Base-by-base conservation (phyloP, 164 flowering plant genomes). In the Aristolochia californica region DNA sequence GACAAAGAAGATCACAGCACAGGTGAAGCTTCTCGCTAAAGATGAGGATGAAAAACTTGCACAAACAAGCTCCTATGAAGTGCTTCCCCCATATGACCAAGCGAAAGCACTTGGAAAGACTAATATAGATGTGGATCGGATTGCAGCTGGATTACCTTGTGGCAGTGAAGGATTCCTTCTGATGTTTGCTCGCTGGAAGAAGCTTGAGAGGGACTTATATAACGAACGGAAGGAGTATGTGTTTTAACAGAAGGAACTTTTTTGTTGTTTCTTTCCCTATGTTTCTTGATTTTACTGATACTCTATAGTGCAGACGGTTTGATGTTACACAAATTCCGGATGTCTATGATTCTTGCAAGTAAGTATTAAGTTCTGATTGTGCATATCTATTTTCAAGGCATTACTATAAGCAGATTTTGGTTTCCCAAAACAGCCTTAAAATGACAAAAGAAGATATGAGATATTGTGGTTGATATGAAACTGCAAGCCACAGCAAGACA, bases 261-360 rank as follows among this genome's bases (percentile, higher is more conserved):
- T 23, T 9, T 23, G 10, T 2, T 9, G 40, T 2, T 34, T 34
- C 40, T 1, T 12, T 34, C 40, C 1, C 4, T n/a, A 34, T 34
- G 40, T 34, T 1, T 34, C 10, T 7, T 34, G 40, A 34, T 2
- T 5, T 7, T 3, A 34, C 4, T 34, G 10, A 34, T 34, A 34
- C 40, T 34, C 40, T 34, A 0, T 55, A 59, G n/a, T 84, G 78
- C 97, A 94, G 99, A 5, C 85, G 96, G 18, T 94, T 81, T 66
- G 97, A 94, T 68, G 84, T 90, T 61, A 87, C 96, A 59, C 99
- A 94, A 68, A 94, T 94, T 74, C 99, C 99, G 57, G 99, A 94
- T 75, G 96, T 90, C 57, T 94, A 94, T 79, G 99, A 94, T 71
- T 94, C 99, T 0, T 85, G 96, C 99, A 94, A 94, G 99, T 94